Base-by-base conservation (phyloP, 75 land plant species). In the Picea glauca region DNA sequence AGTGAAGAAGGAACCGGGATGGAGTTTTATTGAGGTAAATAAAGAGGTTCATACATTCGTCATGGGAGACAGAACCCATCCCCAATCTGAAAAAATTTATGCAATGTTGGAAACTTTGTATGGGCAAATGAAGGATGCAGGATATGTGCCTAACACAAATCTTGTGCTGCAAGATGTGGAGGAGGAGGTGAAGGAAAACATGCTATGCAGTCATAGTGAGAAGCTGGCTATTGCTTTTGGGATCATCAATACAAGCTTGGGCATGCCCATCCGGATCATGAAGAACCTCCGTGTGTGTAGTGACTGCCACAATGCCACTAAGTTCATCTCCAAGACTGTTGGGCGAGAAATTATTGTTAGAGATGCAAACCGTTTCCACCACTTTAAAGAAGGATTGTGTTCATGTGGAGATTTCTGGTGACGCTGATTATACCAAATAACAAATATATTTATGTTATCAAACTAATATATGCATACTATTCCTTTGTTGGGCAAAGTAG, bases 141-240 rank as follows among this genome's bases (percentile, higher is more conserved):
- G 66, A 13, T 76, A 75, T 62, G 35, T 62, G 78, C 82, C 76
- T 43, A 21, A 35, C 54, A 43, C 60, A 54, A 80, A 80, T 21
- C 40, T 76, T 23, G 33, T 58, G 59, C 56, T 57, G 14, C 68
- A 65, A 30, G 68, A 65, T 72, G 80, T 43, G 20, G 80, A 56
- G 14, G 26, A 43, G 33, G 75, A 68, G 63, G 38, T 57, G 26
- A 30, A 60, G 73, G 82, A 50, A 20, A 58, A 62, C 23, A 64
- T 21, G 65, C 66, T 79, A 9, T 33, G 59, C 14, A 38, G 38
- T 54, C 82, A 68, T 54, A 62, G 82, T 32, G 83, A 82, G 75
- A 80, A 60, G 83, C 58, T 81, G 46, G 83, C 81, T 65, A 80
- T 80, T 67, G 83, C 83, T 35, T 81, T 62, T 66, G 83, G 83